Percentiles rank a stretch among this genome's conserved stretches.
Conservation (phyloP, 2,329 filamentous ascomycete genomes). For the Microsporum ferrugineum region DNA sequence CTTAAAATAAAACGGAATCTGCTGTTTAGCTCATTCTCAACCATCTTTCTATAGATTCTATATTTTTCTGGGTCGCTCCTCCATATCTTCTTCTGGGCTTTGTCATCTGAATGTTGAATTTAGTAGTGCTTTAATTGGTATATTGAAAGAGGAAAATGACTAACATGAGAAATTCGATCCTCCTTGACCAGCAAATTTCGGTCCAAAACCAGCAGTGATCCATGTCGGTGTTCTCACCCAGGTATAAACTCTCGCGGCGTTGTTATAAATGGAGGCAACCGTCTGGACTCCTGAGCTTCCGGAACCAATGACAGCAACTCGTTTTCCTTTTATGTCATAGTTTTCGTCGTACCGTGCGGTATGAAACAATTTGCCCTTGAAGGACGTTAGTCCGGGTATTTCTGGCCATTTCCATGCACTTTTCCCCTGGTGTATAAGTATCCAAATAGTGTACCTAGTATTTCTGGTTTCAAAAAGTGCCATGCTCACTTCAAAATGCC, state of each 20-base stretch:
- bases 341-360: conserved; percentile 33
- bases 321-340: conserved; percentile 24
- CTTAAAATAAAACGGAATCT: conserved; percentile 13
- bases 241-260: conserved; percentile 45
- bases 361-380: conserved; percentile 37
- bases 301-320: conserved; percentile 22
- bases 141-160: neutral
- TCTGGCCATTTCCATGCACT: conserved; percentile 35
- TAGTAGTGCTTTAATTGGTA: conserved; percentile 39
- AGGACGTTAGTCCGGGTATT: conserved; percentile 37
- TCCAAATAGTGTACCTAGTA: neutral
- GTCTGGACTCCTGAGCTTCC: conserved; percentile 47
- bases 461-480: neutral
- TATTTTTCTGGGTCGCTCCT: conserved; percentile 51
- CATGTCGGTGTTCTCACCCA: conserved; percentile 56
- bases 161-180: conserved; percentile 13
- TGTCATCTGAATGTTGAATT: conserved; percentile 35
- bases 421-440: neutral
- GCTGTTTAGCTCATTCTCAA: conserved; percentile 37
- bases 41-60: conserved; percentile 45
- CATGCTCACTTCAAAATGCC: conserved; percentile 29
- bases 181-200: conserved; percentile 13
- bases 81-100: conserved; percentile 44
- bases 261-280: conserved; percentile 30
- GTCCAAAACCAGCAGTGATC: conserved; percentile 48